Evolutionary conservation across 371 early-diverging fungal genomes (phyloP).

Genomic region (Mucor piriformis): DNA sequence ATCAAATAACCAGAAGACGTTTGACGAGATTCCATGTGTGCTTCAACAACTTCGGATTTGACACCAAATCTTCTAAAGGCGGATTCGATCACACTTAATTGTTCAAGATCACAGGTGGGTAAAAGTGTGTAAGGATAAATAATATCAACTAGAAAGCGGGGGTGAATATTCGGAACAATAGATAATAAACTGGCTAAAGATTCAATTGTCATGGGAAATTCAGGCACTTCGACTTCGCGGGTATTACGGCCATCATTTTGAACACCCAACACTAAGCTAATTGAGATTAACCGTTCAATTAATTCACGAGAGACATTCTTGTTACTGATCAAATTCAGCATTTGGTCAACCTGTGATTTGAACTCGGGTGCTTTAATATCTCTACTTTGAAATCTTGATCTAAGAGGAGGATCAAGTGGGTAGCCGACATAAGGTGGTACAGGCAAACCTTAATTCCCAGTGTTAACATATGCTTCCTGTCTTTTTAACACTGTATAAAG

Average conservation of each 20-base stretch:
- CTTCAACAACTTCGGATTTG: conserved; percentile 43
- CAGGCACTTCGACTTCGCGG: conserved; percentile 66
- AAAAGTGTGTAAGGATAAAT: conserved; percentile 72
- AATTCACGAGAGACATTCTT: conserved; percentile 31
- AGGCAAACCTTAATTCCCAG: conserved; percentile 56
- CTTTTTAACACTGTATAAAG: too few species aligned
- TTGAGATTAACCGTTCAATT: conserved; percentile 67
- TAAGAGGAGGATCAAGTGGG: conserved; percentile 83
- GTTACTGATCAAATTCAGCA: conserved; percentile 35
- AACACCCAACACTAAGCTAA: conserved; percentile 63
- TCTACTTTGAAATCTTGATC: conserved; percentile 80
- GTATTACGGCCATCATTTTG: conserved; percentile 43
- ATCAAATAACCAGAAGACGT: conserved; percentile 62
- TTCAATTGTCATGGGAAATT: conserved; percentile 72
- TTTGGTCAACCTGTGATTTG: conserved; percentile 62
- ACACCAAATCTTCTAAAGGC: conserved; percentile 77
- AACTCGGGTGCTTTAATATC: conserved; percentile 66
- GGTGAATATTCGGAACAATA: conserved; percentile 55
- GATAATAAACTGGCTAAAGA: conserved; percentile 53
- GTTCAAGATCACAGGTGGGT: conserved; percentile 64
- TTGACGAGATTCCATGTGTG: conserved; percentile 52
- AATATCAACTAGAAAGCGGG: conserved; percentile 64
- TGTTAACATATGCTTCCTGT: too few species aligned
- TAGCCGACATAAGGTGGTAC: conserved; percentile 81
- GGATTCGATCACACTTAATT: conserved; percentile 66